Base-by-base conservation (phyloP, 805 yeast genomes). In the Hemisphaericaspora nanyangensis region DNA sequence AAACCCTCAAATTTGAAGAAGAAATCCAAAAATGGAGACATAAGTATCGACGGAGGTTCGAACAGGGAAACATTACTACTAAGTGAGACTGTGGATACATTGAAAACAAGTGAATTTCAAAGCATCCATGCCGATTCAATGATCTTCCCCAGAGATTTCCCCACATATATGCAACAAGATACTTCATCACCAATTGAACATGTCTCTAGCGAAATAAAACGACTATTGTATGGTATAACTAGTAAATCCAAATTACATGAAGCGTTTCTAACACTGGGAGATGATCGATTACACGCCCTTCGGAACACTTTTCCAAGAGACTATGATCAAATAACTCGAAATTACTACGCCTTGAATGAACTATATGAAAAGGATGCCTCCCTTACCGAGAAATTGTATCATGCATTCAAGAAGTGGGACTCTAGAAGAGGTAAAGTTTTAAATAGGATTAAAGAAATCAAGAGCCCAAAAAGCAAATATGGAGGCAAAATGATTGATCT, bases 271-370 rank as follows among this genome's bases (percentile, higher is more conserved):
- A 42, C 47, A 7, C 41, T 48, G 3, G 77, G 77, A 1, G 63
- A 63, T 45, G 54, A 49, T 13, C 54, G 56, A 32, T 52, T 73
- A 17, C 37, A 48, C 15, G 45, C 51, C 11, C 48, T 55, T 2
- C 45, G 78, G 41, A 42, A 35, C 5, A 45, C 47, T 42, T 53
- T 73, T 1, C 26, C 56, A 4, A 50, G 49, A 13, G 42, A 52
- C 34, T 56, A 68, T 37, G 58, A 54, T 34, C 68, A 67, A 40
- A 44, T 76, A n/a, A 61, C 70, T 6, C 72, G 71, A 37, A 61
- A 60, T 38, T 63, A 66, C 42, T 63, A 65, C 37, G 66, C 76
- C 5, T 61, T 74, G 48, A 58, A 60, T 38, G 81, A 77, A 49
- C 54, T 74, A 2, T 76, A 76, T 51, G 41, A 52, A 3, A 52